These are phyloP conservation scores for Diphasiastrum complanatum DNA, from an alignment of 83 land plant species.

Conservation along the genomic window DNA sequence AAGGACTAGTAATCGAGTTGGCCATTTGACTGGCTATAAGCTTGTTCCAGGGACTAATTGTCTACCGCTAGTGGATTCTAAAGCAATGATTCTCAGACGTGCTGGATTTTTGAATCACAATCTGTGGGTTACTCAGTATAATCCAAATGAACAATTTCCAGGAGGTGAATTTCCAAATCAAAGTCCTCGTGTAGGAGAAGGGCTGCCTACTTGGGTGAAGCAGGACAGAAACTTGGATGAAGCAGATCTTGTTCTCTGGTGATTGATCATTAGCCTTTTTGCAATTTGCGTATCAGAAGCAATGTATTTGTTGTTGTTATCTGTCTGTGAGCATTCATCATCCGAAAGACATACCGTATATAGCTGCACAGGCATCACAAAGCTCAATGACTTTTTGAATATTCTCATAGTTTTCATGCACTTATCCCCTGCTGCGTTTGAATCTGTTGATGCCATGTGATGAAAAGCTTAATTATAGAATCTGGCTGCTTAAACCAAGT, in stretches of 20 bases:
- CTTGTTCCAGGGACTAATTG: constrained; percentile 93
- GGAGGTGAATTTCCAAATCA: constrained; percentile 99
- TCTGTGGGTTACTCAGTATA: constrained; percentile 86
- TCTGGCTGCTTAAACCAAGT: not conserved
- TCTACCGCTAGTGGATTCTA: constrained; percentile 78
- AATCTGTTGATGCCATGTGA: not conserved
- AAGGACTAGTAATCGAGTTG: constrained; percentile 76
- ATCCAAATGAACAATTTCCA: constrained; percentile 68
- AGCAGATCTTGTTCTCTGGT: constrained; percentile 94
- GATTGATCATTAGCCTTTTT: not conserved
- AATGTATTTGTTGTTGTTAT: not conserved
- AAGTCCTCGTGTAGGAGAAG: constrained; percentile 89
- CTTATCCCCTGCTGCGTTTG: not conserved
- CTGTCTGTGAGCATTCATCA: not conserved
- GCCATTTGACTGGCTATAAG: constrained; percentile 86
- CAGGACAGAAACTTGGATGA: constrained; percentile 83
- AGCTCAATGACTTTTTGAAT: no score
- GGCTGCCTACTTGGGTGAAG: constrained; percentile 84
- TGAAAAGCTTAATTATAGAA: not conserved
- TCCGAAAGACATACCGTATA: no score
- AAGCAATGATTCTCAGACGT: constrained; percentile 77
- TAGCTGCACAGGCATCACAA: no score
- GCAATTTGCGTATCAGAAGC: not conserved
- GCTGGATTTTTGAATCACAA: constrained; percentile 94
- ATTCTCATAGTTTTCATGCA: no score